These are phyloP conservation scores for Phyllosticta citribraziliensis DNA, from an alignment of 2,329 filamentous ascomycete species.

Conservation along the genomic window DNA sequence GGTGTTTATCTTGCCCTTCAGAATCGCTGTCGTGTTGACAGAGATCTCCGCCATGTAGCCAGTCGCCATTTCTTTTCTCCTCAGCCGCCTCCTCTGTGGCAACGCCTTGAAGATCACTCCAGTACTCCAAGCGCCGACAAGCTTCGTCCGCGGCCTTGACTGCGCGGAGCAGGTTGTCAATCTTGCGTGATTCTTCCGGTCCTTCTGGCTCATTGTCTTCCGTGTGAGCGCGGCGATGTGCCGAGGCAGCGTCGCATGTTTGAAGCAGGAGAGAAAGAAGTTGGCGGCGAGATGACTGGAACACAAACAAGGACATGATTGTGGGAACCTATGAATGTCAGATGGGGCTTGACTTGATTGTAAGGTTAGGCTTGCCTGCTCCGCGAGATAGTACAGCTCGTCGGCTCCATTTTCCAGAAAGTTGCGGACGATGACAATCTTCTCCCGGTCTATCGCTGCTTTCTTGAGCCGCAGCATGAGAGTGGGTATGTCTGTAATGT, in stretches of 20 bases:
- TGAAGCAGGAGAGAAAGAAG: slow-evolving; percentile 60
- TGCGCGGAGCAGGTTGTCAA: slow-evolving; percentile 62
- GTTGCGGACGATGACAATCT: slow-evolving; percentile 69
- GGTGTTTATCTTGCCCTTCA: background rate
- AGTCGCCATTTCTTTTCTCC: background rate
- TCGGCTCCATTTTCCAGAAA: slow-evolving; percentile 71
- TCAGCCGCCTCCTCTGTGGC: slow-evolving; percentile 5
- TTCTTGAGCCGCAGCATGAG: slow-evolving; percentile 59
- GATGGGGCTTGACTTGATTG: background rate
- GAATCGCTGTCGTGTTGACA: slow-evolving; percentile 1
- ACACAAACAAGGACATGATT: slow-evolving; percentile 63
- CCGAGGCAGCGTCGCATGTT: slow-evolving; percentile 40
- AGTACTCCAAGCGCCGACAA: slow-evolving; percentile 72
- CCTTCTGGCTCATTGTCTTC: slow-evolving; percentile 33
- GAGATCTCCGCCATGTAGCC: background rate
- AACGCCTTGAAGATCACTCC: slow-evolving; percentile 57
- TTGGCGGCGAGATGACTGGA: slow-evolving; percentile 74
- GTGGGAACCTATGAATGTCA: slow-evolving; percentile 18
- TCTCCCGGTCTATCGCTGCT: slow-evolving; percentile 80
- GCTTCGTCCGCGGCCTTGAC: slow-evolving; percentile 70
- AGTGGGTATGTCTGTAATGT: slow-evolving; percentile 55
- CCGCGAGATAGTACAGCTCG: slow-evolving; percentile 65
- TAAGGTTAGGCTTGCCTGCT: slow-evolving; percentile 36
- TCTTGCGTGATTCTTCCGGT: slow-evolving; percentile 41
- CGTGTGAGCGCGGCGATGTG: slow-evolving; percentile 39